A percentile compares a stretch with the other conserved stretches of the same genome.
These are phyloP conservation scores for Chondrus crispus DNA, from an alignment of 23 red algal species.

Conservation along the genomic window DNA sequence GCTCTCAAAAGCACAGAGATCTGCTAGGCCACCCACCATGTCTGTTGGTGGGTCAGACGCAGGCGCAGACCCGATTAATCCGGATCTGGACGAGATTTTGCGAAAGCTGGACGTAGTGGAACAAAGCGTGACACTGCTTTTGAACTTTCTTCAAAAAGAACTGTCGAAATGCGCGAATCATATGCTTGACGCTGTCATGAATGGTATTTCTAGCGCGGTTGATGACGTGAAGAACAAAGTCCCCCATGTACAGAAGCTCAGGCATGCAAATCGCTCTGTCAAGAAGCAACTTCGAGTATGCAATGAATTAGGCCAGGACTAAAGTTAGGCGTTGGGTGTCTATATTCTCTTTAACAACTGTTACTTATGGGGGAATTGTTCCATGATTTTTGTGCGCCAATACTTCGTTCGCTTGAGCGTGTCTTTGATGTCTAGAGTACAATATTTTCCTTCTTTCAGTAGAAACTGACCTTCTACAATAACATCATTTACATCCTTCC, in stretches of 20 bases:
- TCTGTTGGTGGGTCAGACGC: no score
- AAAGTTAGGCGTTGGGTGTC: no score
- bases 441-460: conserved; percentile 45
- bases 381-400: conserved; percentile 26
- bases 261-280: not conserved
- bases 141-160: not conserved
- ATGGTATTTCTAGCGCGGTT: not conserved
- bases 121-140: not conserved
- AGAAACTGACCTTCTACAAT: conserved; percentile 79
- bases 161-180: not conserved
- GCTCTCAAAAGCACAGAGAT: no score
- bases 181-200: not conserved
- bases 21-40: no score
- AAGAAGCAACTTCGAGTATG: not conserved
- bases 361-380: conserved; percentile 51
- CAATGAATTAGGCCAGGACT: no score
- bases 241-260: not conserved
- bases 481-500: conserved; percentile 86
- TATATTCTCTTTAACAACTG: no score
- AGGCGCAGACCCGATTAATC: no score
- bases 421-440: conserved; percentile 40
- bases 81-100: no score
- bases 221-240: not conserved
- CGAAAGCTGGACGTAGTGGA: not conserved
- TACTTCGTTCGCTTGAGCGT: conserved; percentile 36